A percentile compares a stretch with the other conserved stretches of the same genome.
These are phyloP conservation scores for Paecilomyces sp. DNA, from an alignment of 2,329 filamentous ascomycete species.

Conservation along the genomic window DNA sequence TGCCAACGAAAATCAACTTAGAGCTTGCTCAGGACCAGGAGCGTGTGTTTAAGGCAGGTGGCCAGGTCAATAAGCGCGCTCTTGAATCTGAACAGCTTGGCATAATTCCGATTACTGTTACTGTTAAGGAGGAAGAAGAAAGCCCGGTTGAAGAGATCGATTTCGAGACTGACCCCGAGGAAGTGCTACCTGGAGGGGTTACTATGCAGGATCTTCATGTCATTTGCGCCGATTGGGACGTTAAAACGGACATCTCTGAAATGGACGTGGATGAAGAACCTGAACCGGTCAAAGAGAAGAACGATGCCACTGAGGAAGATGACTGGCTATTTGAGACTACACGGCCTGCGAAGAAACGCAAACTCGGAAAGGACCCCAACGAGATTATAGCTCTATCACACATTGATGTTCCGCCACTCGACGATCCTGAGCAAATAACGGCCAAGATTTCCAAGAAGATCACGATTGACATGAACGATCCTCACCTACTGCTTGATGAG, in stretches of 20 bases:
- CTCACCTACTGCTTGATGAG: conserved; percentile 75
- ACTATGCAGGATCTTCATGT: conserved; percentile 75
- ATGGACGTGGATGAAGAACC: conserved; percentile 24
- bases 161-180: conserved; percentile 53
- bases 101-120: conserved; percentile 40
- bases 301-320: conserved; percentile 50
- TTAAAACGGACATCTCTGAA: conserved; percentile 48
- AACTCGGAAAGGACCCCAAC: conserved; percentile 37
- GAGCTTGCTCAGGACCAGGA: conserved; percentile 83
- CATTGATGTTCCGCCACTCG: conserved; percentile 64
- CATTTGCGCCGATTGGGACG: conserved; percentile 79
- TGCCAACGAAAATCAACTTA: conserved; percentile 80
- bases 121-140: conserved; percentile 43
- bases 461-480: conserved; percentile 79
- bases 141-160: conserved; percentile 45
- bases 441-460: conserved; percentile 69
- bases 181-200: conserved; percentile 59
- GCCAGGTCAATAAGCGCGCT: conserved; percentile 47
- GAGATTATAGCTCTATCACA: conserved; percentile 47
- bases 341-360: conserved; percentile 60
- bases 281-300: conserved; percentile 9
- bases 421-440: conserved; percentile 70
- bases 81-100: conserved; percentile 51
- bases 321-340: conserved; percentile 42
- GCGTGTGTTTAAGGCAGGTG: conserved; percentile 71